Percentiles rank a stretch among this genome's conserved stretches.
These are phyloP conservation scores for Hebeloma cylindrosporum DNA, from an alignment of 768 basidiomycete species.

Conservation along the genomic window DNA sequence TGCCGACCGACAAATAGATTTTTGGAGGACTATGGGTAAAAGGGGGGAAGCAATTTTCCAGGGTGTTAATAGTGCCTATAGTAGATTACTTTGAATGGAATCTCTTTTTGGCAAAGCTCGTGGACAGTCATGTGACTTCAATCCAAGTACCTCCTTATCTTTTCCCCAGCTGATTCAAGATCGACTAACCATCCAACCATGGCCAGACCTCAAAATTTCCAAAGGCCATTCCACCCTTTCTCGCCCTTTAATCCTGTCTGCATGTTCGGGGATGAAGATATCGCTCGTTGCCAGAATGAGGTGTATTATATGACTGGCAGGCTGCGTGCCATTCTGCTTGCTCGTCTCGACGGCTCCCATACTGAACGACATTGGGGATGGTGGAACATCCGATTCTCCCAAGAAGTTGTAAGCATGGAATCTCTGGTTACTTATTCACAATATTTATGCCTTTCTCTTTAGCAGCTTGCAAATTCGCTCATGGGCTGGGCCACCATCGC, in stretches of 20 bases:
- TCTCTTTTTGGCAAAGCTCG: too few species aligned
- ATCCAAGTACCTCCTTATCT: too few species aligned
- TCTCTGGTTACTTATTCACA: neutral
- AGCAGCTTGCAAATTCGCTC: neutral
- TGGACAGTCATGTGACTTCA: too few species aligned
- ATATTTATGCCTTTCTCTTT: neutral
- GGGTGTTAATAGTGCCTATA: too few species aligned
- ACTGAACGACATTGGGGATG: neutral
- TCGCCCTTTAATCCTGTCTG: neutral
- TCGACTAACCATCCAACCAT: too few species aligned
- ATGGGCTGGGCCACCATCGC: neutral
- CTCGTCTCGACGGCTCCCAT: neutral
- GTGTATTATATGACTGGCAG: neutral
- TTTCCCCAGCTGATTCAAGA: too few species aligned
- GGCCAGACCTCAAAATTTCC: neutral
- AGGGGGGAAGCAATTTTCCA: neutral
- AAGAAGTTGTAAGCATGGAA: neutral
- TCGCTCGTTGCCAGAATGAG: too few species aligned
- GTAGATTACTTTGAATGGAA: too few species aligned
- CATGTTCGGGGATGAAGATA: too few species aligned
- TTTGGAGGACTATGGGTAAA: neutral
- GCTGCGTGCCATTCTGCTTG: neutral
- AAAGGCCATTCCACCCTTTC: neutral
- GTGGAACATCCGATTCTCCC: neutral
- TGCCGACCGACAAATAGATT: neutral